Conservation (phyloP, 75 land plant species). For the Azolla pinnata region DNA sequence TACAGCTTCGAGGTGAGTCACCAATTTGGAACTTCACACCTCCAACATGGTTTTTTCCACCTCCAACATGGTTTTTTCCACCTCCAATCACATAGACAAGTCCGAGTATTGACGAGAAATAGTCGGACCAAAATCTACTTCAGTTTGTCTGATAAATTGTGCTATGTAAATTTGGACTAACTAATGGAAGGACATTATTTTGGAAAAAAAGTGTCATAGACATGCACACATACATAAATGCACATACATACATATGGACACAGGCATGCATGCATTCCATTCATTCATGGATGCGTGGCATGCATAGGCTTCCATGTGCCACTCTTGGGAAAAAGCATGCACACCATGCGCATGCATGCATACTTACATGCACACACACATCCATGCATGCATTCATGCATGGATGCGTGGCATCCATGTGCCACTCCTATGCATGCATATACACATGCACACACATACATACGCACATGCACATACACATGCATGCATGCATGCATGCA, state of each 20-base stretch:
- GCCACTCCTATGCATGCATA: neutral
- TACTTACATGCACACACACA: neutral
- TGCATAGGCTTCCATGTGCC: neutral
- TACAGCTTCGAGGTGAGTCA: too few relatives aligned
- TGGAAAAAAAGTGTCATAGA: too few relatives aligned
- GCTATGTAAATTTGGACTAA: too few relatives aligned
- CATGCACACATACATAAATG: neutral
- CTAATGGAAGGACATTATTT: too few relatives aligned
- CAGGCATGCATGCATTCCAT: neutral
- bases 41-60: too few relatives aligned
- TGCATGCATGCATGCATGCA: neutral
- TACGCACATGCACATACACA: neutral
- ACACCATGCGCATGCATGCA: neutral
- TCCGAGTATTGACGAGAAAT: too few relatives aligned
- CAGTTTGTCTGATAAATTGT: too few relatives aligned
- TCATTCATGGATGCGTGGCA: too few relatives aligned
- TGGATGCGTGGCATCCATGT: neutral
- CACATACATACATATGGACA: neutral
- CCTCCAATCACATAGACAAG: too few relatives aligned
- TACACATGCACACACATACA: neutral
- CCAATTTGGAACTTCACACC: too few relatives aligned
- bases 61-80: too few relatives aligned
- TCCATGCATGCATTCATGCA: neutral
- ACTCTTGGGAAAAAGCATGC: neutral
- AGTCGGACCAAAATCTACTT: too few relatives aligned